Evolutionary conservation across 495 filamentous ascomycete species (phyloP).

Genomic region (Thozetella sp.): DNA sequence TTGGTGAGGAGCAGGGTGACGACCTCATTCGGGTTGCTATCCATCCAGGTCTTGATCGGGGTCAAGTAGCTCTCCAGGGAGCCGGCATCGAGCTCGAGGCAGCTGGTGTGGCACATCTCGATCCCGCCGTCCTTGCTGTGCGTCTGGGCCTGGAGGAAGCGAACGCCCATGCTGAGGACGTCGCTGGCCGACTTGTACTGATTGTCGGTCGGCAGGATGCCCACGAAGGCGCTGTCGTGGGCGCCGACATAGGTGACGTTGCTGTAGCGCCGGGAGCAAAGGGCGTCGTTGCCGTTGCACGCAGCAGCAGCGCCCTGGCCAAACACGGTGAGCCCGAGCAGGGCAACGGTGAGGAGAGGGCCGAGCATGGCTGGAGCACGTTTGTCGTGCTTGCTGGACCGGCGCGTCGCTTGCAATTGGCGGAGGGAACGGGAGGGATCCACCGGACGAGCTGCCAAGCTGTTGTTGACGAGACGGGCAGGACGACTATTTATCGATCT

Average conservation of each 20-base stretch:
- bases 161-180: constrained; percentile 79
- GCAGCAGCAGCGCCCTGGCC: constrained; percentile 29
- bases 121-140: constrained; percentile 54
- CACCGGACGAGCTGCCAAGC: background rate
- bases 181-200: constrained; percentile 63
- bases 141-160: constrained; percentile 80
- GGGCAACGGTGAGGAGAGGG: constrained; percentile 30
- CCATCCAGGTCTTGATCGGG: constrained; percentile 66
- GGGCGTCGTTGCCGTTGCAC: constrained; percentile 76
- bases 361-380: constrained; percentile 17
- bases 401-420: background rate
- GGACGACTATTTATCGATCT: too few relatives aligned
- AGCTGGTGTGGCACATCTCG: constrained; percentile 66
- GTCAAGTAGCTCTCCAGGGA: constrained; percentile 65
- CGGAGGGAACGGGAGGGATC: background rate
- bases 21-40: constrained; percentile 74
- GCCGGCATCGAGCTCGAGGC: constrained; percentile 71
- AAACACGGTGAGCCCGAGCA: constrained; percentile 11
- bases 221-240: constrained; percentile 80
- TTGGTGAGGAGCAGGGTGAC: constrained; percentile 83
- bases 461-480: too few relatives aligned
- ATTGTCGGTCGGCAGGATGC: constrained; percentile 63
- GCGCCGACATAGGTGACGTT: constrained; percentile 78
- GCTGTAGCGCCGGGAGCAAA: constrained; percentile 72
- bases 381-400: background rate